Conservation (phyloP, 441 rosid genomes). For the Pelargonium hybrid region DNA sequence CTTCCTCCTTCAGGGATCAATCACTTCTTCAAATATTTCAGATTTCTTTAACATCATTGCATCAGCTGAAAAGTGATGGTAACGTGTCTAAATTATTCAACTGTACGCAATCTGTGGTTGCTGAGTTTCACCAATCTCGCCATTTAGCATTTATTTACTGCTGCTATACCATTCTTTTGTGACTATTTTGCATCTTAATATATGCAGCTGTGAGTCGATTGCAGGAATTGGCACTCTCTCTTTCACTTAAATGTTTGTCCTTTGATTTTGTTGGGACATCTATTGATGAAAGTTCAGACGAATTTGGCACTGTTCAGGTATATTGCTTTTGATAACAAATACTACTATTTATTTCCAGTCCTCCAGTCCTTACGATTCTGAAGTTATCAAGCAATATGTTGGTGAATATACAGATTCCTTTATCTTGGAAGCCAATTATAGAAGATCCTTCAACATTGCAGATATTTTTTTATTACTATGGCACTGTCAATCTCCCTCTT, state of each 20-base stretch:
- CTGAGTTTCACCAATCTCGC: background rate
- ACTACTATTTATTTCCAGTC: conserved; percentile 6
- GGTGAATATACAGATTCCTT: conserved; percentile 55
- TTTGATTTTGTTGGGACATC: conserved; percentile 98
- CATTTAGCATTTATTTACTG: conserved; percentile 6
- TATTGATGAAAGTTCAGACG: conserved; percentile 95
- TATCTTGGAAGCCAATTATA: conserved; percentile 75
- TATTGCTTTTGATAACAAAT: background rate
- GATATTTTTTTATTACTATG: conserved; percentile 90
- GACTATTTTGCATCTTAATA: conserved; percentile 13
- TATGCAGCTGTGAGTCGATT: conserved; percentile 55
- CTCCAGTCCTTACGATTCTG: conserved; percentile 8
- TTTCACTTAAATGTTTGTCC: conserved; percentile 84
- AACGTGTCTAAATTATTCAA: conserved; percentile 18
- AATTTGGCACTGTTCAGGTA: conserved; percentile 97
- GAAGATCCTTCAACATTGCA: conserved; percentile 94
- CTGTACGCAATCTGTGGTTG: background rate
- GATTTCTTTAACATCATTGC: conserved; percentile 77
- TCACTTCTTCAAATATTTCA: conserved; percentile 88
- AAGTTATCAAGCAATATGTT: conserved; percentile 10
- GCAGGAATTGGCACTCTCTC: conserved; percentile 93
- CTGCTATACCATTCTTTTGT: conserved; percentile 11
- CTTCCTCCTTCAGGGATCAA: conserved; percentile 89
- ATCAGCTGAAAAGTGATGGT: conserved; percentile 91
- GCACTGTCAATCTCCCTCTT: conserved; percentile 56